Percentiles rank a stretch among this genome's conserved stretches.
Evolutionary conservation across 169 alveolate genomes (phyloP).

Genomic region (Besnoitia besnoiti): DNA sequence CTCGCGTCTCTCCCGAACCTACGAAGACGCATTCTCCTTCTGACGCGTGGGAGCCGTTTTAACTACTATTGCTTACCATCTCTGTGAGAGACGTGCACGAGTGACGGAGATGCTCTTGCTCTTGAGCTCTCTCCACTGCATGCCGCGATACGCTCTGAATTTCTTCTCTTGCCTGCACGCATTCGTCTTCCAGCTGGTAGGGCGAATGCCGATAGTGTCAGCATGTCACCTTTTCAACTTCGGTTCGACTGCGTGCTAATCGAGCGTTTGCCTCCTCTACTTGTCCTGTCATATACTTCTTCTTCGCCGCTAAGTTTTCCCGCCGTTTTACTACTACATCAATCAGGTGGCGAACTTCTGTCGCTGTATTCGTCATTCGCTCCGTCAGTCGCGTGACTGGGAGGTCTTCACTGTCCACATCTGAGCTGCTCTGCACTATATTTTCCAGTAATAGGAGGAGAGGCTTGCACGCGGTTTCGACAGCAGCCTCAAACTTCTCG

Average conservation of each 20-base stretch:
- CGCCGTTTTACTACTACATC: background rate
- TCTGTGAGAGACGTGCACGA: background rate
- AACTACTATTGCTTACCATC: background rate
- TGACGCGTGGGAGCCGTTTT: background rate
- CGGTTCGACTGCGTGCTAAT: background rate
- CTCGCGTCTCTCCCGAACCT: background rate
- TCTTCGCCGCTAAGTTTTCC: background rate
- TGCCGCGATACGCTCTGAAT: background rate
- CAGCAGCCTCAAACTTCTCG: conserved; percentile 29
- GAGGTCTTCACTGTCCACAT: background rate
- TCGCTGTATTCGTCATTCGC: background rate
- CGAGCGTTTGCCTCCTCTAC: background rate
- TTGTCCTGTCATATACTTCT: background rate
- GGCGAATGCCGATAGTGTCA: background rate
- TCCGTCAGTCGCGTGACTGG: background rate
- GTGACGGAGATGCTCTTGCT: conserved; percentile 5
- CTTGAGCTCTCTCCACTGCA: background rate
- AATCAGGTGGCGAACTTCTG: background rate
- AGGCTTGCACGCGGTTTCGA: conserved; percentile 40
- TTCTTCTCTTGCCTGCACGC: background rate
- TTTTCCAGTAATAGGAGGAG: conserved; percentile 6
- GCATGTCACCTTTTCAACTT: background rate
- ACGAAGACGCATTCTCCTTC: background rate
- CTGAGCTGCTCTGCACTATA: conserved; percentile 7
- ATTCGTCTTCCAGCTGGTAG: background rate